Evolutionary conservation across 192 early-diverging fungal species (phyloP), one percentile per base, ranked within the genome.

Genomic region (Podila epicladia): DNA sequence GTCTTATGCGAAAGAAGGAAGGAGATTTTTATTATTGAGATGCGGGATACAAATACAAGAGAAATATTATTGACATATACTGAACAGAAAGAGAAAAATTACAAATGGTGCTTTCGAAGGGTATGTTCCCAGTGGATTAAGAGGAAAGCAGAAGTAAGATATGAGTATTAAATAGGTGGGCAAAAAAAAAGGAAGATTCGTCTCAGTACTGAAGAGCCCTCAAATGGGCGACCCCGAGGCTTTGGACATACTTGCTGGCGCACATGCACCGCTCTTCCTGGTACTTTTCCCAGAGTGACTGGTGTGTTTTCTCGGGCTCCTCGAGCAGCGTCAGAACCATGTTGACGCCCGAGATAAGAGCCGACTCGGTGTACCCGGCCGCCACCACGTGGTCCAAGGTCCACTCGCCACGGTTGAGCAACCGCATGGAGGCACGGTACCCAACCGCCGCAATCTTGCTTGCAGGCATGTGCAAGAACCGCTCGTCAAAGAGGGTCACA

Each of bases 321-420:
- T 82, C 69, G 62, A 90, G 61, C 71, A 82, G 86, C 62, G 88
- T 82, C 8, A 93, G 15, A 59, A 93, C 86, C 11, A 91, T 69
- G 6, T 76, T 63, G 13, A 78, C 84, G 0, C 66, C 63, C 11
- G 74, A 74, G 19, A 82, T 20, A 19, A 96, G 71, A 71, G 88
- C 87, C 19, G 71, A 71, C 69, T 92, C 91, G 45, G 84, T 78
- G 85, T 94, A 96, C 5, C 93, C 93, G 32, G 93, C 87, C 72
- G 89, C 91, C 65, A 87, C 85, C 13, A 75, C 83, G 32, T 94
- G 88, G 41, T 89, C 87, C 2, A 64, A 74, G 37, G 90, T 69
- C 89, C 89, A 90, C 22, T 58, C 61, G 11, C 75, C 82, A 49
- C 85, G 72, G 58, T 65, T 69, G 1, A 90, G 70, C 32, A 91